Base-by-base conservation (phyloP, 495 filamentous ascomycete genomes). In the Annulohypoxylon moriforme region DNA sequence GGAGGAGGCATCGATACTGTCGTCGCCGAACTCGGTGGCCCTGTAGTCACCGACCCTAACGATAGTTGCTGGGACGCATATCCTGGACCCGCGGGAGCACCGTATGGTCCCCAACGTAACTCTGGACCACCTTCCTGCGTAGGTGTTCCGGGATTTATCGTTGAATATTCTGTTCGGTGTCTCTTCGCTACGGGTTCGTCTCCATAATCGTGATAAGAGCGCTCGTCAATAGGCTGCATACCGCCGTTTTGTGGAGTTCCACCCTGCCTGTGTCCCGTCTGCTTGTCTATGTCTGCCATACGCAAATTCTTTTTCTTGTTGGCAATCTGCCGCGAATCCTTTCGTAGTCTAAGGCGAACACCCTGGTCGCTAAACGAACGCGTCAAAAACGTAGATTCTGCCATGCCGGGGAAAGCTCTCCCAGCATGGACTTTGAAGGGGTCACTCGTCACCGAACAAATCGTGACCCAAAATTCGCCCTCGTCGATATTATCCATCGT, bases 281-380 rank as follows among this genome's bases (percentile, higher is more conserved):
- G 72, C 68, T 71, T 74, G 27, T 74, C 72, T n/a, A 74, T 71
- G 25, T 74, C 68, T 11, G 69, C 68, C 56, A 74, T 74, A 20
- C 72, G 71, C 14, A 70, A 36, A 60, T 79, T 81, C 36, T 83
- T 77, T 62, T 85, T 85, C 36, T 82, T 78, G 24, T 80, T 83
- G 7, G 79, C 80, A 29, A 82, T 79, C 14, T 78, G 80, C 22
- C 83, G 70, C 6, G 81, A 84, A 74, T 97, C 94, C 78, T 99
- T 99, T 65, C 94, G 88, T 49, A 98, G 89, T 56, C 95, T 87
- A 47, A 99, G 83, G 40, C 94, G 90, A 11, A 98, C 93, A 16
- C 96, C 96, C 78, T 99, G 96, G 77, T 99, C 96, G 66, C 93
- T 93, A 81, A 99, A 98, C 0, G 93, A 93, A 68, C 94, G 88